Base-by-base conservation (phyloP, 331 rosid species). In the Stylosanthes scabra region DNA sequence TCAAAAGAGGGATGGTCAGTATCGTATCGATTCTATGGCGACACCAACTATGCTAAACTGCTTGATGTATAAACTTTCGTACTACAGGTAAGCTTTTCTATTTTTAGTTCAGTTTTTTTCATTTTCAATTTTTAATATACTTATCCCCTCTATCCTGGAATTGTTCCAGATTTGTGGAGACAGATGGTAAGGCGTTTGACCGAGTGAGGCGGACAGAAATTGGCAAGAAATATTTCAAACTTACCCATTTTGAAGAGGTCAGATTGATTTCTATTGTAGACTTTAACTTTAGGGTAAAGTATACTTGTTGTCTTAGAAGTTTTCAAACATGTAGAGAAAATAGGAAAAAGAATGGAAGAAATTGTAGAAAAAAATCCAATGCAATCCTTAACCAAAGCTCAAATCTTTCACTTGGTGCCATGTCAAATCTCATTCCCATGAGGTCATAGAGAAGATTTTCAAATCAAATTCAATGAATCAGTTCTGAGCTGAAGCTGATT, bases 1-100 rank as follows among this genome's bases (percentile, higher is more conserved):
- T 75, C 59, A 39, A 75, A 57, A 95, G 99, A 89, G 97, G 84
- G 98, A 95, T 52, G 99, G 99, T 66, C 97, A 95, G 77, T 95
- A 95, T 76, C 89, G 99, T 63, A 95, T 95, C 45, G 98, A 95
- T 91, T 80, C 90, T 76, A 76, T 82, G 86, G 99, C 97, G 57
- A 95, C 99, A 40, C 99, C 96, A 44, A 92, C 99, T 29, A 95
- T 95, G 98, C 90, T 95, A 39, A 95, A 95, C 81, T 63, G 77
- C 82, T 98, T 95, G 84, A 95, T 95, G 99, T 95, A 95, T 86
- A 95, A 92, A 77, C 99, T 95, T 73, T 95, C 91, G 51, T 95
- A 95, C 81, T 92, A 95, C 91, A 92, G 99, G 99, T 94, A 16
- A 65, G 90, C 52, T 39, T 81, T 62, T 50, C 51, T 63, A 65